A percentile compares a stretch with the other conserved stretches of the same genome.
phyloP scores from a whole-genome alignment of 768 basidiomycete species.

The Galerina marginata region DNA sequence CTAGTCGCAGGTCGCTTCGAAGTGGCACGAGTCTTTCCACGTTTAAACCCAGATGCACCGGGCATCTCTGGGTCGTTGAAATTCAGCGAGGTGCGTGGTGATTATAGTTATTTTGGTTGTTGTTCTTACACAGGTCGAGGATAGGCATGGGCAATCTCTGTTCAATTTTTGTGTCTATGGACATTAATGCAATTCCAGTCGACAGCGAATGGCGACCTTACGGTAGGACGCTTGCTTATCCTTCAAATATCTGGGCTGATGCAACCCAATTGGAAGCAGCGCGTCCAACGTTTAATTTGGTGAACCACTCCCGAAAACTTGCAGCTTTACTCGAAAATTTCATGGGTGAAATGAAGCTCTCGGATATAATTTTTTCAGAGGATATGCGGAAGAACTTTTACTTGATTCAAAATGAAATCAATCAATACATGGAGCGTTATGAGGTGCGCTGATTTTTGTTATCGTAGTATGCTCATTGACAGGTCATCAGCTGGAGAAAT shows the following conservation, averaged over 20 bases:
- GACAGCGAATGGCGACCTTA: slow-evolving; percentile 11
- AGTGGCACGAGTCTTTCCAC: slow-evolving; percentile 76
- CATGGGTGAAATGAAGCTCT: slow-evolving; percentile 50
- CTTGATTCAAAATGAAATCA: slow-evolving; percentile 66
- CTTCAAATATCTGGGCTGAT: slow-evolving; percentile 4
- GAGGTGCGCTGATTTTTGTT: slow-evolving; percentile 47
- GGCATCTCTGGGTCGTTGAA: slow-evolving; percentile 69
- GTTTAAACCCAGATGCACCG: slow-evolving; percentile 60
- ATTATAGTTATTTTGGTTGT: not conserved
- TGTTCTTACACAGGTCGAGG: not conserved
- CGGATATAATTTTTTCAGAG: slow-evolving; percentile 45
- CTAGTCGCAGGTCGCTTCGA: slow-evolving; percentile 66
- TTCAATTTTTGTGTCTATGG: slow-evolving; percentile 58
- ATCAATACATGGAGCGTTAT: slow-evolving; percentile 60
- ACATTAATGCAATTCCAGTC: slow-evolving; percentile 40
- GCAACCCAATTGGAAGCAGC: slow-evolving; percentile 37
- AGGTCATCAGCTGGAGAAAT: slow-evolving; percentile 38
- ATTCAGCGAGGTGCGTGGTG: slow-evolving; percentile 61
- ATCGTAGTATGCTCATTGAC: not conserved
- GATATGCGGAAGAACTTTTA: slow-evolving; percentile 63
- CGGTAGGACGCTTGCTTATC: slow-evolving; percentile 11
- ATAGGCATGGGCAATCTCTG: slow-evolving; percentile 67
- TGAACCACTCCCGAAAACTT: slow-evolving; percentile 64
- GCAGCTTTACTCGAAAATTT: slow-evolving; percentile 73
- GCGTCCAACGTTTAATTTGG: slow-evolving; percentile 58